Evolutionary conservation across 495 filamentous ascomycete genomes (phyloP).

Genomic region (Copromyces sp.): DNA sequence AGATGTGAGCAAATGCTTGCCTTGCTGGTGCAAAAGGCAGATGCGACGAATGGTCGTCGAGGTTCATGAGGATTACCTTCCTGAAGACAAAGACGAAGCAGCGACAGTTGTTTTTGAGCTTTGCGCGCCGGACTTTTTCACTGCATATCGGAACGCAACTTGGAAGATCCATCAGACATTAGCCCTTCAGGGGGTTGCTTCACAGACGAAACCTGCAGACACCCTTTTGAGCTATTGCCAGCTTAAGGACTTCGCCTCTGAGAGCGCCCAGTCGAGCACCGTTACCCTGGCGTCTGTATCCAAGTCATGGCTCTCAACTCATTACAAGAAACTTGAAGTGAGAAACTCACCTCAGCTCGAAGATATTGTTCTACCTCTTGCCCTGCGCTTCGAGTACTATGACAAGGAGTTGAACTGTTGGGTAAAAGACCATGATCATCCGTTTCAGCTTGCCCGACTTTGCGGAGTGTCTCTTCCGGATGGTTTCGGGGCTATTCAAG

Average conservation of each 20-base stretch:
- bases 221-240: slow-evolving; percentile 10
- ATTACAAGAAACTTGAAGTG: background rate
- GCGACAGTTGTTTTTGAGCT: slow-evolving; percentile 38
- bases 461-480: background rate
- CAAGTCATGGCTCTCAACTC: slow-evolving; percentile 18
- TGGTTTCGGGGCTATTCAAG: background rate
- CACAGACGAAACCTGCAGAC: slow-evolving; percentile 6
- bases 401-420: slow-evolving; percentile 6
- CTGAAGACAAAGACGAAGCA: slow-evolving; percentile 15
- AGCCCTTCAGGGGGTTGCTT: slow-evolving; percentile 6
- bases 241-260: slow-evolving; percentile 7
- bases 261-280: background rate
- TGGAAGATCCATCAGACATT: slow-evolving; percentile 26
- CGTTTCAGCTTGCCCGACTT: background rate
- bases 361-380: slow-evolving; percentile 2
- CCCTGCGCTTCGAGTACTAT: slow-evolving; percentile 18
- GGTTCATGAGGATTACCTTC: slow-evolving; percentile 39
- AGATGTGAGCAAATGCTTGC: background rate
- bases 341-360: background rate
- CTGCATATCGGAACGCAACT: slow-evolving; percentile 36
- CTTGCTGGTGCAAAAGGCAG: slow-evolving; percentile 9
- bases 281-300: slow-evolving; percentile 23
- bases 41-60: slow-evolving; percentile 26
- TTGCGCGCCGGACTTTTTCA: slow-evolving; percentile 23
- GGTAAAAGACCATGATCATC: background rate